Base-by-base conservation (phyloP, 23 red algal species). In the Cyanidiococcus yangmingshanensis region DNA sequence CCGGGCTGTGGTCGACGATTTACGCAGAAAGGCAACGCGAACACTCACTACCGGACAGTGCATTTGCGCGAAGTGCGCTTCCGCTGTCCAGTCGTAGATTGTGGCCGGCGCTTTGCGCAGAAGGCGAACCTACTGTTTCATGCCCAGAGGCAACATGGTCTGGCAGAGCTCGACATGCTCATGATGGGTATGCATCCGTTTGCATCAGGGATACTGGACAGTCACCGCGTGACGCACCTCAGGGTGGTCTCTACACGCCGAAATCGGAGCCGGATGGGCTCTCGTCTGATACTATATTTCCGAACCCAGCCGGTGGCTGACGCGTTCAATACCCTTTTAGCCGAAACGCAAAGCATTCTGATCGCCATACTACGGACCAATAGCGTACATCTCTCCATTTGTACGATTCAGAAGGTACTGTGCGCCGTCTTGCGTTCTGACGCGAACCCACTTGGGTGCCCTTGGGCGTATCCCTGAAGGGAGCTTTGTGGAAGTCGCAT, bases 11-110 rank as follows among this genome's bases (percentile, higher is more conserved):
- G 32, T 25, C 7, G 63, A 35, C 7, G 63, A 35, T 71, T 71
- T 30, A 17, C 63, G 15, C 63, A 71, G 32, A 25, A 35, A 25
- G 63, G 63, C 7, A 71, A 71, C 63, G 63, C 63, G 7, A 71
- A 71, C 63, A 71, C 63, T 12, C 63, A 71, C 63, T 71, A 71
- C 63, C 7, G 63, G 7, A 30, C 63, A 2, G 63, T 71, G 63
- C 63, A 71, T 35, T 12, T 71, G 63, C 7, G 63, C 3, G 63
- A 71, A 35, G 32, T 71, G 27, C 63, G 63, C 63, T 71, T 71
- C 32, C 63, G 63, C 12, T 71, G 63, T 30, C 63, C 63, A 30
- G 63, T 71, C 7, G 7, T 71, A 7, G n/a, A 35, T 25, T 71
- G 63, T 30, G 63, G 63, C 63, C 21, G 32, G 7, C 63, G 12